Base-by-base conservation (phyloP, 1,284 basidiomycete genomes). In the Lignosus rhinocerotis region DNA sequence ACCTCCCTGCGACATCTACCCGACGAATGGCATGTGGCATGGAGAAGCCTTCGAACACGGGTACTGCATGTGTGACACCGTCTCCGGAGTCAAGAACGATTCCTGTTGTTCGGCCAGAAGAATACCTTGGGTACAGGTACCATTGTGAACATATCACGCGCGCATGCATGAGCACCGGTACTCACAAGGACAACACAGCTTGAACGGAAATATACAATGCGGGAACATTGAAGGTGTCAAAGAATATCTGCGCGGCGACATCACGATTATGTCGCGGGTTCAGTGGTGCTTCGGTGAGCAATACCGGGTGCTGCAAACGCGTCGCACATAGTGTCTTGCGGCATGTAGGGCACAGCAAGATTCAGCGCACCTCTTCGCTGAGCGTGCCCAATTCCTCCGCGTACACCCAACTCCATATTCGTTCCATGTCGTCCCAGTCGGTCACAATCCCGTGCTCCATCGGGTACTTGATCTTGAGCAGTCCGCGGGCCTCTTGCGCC, bases 1-100 rank as follows among this genome's bases (percentile, higher is more conserved):
- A 94, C 88, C 95, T 82, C 67, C 97, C 97, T 21, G 97, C 97
- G 6, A 99, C 86, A 73, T 99, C 97, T 56, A 98, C 90, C 69
- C 97, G 80, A 54, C 95, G 88, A 65, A 99, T 96, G 38, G 97
- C 96, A 72, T 99, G 94, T 38, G 96, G 96, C 93, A 99, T 98
- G 9, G 94, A 96, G 78, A 99, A 99, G 0, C 97, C 97, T 73
- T 99, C 97, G 70, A 97, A 99, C 10, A 99, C 97, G 3, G 97
- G 97, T 3, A 99, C 97, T 3, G 97, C 94, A 67, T 99, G 97
- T 19, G 97, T 98, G 2, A 99, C 97, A 21, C 97, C 97, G 72
- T 99, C 97, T 11, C 97, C 97, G 3, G 97, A 98, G 73, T 99
- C 97, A 14, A 99, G 83, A 3, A 99, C 97, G 58, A 99, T 98